Percentiles rank a stretch among this genome's conserved stretches.
These are phyloP conservation scores for Chytridium lagenaria DNA, from an alignment of 371 early-diverging fungal genomes.

Conservation along the genomic window DNA sequence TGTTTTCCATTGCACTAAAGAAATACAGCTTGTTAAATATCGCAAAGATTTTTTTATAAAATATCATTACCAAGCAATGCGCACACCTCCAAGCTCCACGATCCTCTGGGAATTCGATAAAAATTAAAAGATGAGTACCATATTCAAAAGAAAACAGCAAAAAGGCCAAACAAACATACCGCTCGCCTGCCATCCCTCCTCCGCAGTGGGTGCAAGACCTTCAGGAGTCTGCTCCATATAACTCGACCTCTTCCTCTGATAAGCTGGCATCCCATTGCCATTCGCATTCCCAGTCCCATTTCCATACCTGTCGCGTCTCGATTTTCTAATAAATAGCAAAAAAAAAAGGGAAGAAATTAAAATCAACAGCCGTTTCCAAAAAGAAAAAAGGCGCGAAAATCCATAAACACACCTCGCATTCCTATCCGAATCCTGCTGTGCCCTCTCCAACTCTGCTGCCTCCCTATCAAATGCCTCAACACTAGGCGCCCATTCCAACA, in stretches of 20 bases:
- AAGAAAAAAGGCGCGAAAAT: background rate
- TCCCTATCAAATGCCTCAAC: conserved; percentile 76
- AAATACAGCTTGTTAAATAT: background rate
- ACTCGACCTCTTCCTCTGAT: background rate
- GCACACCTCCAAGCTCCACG: conserved; percentile 23
- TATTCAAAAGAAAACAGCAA: background rate
- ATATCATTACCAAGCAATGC: conserved; percentile 24
- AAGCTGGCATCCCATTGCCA: too few relatives aligned
- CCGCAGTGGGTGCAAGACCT: background rate
- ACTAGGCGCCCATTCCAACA: conserved; percentile 80
- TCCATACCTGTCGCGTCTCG: background rate
- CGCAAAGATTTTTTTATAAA: background rate
- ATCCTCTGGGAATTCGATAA: conserved; percentile 20
- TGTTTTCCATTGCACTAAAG: conserved; percentile 31
- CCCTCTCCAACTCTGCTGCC: conserved; percentile 65
- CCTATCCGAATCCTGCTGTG: conserved; percentile 59
- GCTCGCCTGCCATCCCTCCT: background rate
- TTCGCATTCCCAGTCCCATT: background rate
- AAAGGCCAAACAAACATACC: background rate
- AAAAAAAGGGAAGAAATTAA: background rate
- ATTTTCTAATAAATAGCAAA: background rate
- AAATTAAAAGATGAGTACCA: background rate
- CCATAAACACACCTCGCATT: conserved; percentile 68
- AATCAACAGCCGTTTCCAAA: background rate
- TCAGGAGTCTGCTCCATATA: background rate